These are phyloP conservation scores for Asclepias syriaca DNA, from an alignment of 257 asterid genomes.

Conservation along the genomic window DNA sequence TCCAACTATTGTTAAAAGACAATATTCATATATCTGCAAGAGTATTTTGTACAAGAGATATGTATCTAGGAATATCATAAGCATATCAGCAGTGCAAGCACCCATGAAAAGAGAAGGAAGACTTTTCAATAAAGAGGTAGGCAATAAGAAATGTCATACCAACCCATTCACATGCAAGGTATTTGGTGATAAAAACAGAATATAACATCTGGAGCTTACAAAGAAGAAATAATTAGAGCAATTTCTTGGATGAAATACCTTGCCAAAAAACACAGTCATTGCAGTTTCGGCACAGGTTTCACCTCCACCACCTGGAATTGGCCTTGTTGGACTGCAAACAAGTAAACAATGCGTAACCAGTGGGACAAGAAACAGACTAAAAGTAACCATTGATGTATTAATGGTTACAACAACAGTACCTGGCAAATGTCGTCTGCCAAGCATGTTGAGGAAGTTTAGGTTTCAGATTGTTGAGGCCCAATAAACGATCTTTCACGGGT, in stretches of 20 bases:
- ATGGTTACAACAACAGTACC: conserved; percentile 37
- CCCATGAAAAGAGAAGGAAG: not conserved
- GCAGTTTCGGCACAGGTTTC: conserved; percentile 99
- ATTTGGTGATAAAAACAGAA: not conserved
- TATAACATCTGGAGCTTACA: no score
- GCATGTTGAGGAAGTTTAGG: conserved; percentile 73
- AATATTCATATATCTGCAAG: not conserved
- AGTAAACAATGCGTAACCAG: conserved; percentile 12
- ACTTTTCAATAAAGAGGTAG: no score
- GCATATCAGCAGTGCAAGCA: not conserved
- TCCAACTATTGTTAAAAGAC: not conserved
- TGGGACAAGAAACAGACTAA: not conserved
- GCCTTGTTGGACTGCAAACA: conserved; percentile 88
- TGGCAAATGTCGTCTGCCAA: conserved; percentile 92
- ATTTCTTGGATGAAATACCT: conserved; percentile 35
- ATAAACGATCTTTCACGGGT: conserved; percentile 88
- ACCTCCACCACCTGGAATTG: conserved; percentile 94
- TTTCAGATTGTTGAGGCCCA: conserved; percentile 67
- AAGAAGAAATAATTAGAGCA: not conserved
- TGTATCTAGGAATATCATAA: not conserved
- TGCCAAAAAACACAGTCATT: conserved; percentile 70
- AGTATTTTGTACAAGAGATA: not conserved
- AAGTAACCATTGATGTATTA: conserved; percentile 12
- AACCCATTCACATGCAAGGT: not conserved
- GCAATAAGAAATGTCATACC: not conserved